phyloP scores from a whole-genome alignment of 768 basidiomycete species.

The Boletus rufocinnamomeus region DNA sequence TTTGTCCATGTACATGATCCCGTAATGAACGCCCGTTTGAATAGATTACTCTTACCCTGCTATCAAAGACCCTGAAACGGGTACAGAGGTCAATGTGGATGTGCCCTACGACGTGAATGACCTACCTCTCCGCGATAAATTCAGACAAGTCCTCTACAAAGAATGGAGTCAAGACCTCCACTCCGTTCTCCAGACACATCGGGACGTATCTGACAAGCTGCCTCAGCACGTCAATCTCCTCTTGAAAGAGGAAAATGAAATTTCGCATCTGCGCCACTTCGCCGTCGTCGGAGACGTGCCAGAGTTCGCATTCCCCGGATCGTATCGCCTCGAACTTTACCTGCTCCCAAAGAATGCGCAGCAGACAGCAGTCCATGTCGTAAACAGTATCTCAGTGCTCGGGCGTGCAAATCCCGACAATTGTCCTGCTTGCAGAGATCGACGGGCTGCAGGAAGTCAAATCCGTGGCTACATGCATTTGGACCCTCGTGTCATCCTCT shows the following conservation, averaged over 20 bases:
- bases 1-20: neutral
- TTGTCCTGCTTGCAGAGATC: conserved; percentile 14
- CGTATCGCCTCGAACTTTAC: conserved; percentile 24
- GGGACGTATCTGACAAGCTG: neutral
- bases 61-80: conserved; percentile 12
- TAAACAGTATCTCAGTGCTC: conserved; percentile 21
- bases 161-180: conserved; percentile 3
- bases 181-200: neutral
- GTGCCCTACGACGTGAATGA: conserved; percentile 10
- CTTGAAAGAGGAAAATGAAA: neutral
- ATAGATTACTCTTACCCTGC: conserved; percentile 26
- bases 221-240: conserved; percentile 4
- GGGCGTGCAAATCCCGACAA: conserved; percentile 6
- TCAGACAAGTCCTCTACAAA: conserved; percentile 2
- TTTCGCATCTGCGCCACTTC: conserved; percentile 10
- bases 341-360: conserved; percentile 4
- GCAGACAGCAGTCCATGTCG: neutral
- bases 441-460: conserved; percentile 11
- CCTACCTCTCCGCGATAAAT: conserved; percentile 6
- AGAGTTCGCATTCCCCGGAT: conserved; percentile 23
- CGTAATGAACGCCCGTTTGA: neutral
- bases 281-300: conserved; percentile 6
- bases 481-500: conserved; percentile 16
- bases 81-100: conserved; percentile 14
- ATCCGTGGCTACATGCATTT: conserved; percentile 20